Conservation (phyloP, 176 grass and related monocot species). For the Hyparrhenia diplandra region DNA sequence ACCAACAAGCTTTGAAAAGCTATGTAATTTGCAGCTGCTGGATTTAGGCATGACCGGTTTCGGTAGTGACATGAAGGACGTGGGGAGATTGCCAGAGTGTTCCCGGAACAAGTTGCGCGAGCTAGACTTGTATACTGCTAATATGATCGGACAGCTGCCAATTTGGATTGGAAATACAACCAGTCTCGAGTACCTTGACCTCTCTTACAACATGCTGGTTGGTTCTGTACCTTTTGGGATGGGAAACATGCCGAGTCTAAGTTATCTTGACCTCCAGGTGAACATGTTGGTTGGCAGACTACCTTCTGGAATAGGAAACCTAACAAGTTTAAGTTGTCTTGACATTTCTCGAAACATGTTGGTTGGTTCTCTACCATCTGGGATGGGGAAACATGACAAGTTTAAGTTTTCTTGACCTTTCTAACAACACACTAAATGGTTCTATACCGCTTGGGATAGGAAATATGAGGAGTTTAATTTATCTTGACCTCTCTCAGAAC, state of each 20-base stretch:
- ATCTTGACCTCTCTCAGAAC: constrained; percentile 13
- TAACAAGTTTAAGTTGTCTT: not conserved
- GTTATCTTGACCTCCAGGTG: not conserved
- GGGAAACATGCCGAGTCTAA: not conserved
- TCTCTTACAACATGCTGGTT: not conserved
- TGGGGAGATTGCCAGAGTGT: not conserved
- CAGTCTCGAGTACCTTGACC: not conserved
- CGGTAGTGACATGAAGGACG: not conserved
- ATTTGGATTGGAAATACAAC: constrained; percentile 16
- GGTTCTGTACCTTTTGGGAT: too few species aligned
- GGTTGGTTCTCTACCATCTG: too few species aligned
- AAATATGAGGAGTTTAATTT: not conserved
- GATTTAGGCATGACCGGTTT: not conserved
- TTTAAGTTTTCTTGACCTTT: constrained; percentile 2
- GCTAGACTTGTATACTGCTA: not conserved
- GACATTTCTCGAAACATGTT: constrained; percentile 4
- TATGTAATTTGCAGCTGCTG: constrained; percentile 18
- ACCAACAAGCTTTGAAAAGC: not conserved
- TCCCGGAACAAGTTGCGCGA: not conserved
- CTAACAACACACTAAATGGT: constrained; percentile 31
- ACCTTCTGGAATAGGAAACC: not conserved
- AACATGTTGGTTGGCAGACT: constrained; percentile 28
- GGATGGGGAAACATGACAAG: too few species aligned
- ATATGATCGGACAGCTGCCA: constrained; percentile 26
- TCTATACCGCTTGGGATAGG: not conserved